phyloP scores from a whole-genome alignment of 202 grass and related monocot species.

The Thinopyrum obtusiflorum region DNA sequence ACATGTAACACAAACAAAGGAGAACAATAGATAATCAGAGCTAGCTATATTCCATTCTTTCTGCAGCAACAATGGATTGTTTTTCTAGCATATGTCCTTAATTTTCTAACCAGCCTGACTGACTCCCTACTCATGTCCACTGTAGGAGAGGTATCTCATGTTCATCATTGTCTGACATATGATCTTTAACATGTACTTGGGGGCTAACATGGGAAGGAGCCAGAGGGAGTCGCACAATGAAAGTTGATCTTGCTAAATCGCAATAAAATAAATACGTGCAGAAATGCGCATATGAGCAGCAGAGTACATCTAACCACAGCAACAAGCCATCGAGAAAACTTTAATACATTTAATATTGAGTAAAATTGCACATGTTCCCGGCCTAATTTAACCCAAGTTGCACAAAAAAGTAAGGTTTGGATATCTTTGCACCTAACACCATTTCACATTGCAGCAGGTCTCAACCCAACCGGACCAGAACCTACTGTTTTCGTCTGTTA shows the following conservation, averaged over 20 bases:
- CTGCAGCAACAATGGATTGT: neutral
- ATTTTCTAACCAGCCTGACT: neutral
- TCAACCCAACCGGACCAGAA: neutral
- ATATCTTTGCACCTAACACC: neutral
- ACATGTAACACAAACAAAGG: neutral
- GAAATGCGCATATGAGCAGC: neutral
- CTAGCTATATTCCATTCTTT: neutral
- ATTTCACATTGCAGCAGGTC: neutral
- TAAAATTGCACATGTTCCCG: neutral
- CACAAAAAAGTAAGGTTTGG: neutral
- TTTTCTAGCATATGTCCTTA: neutral
- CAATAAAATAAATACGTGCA: neutral
- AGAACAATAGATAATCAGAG: neutral
- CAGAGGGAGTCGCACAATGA: neutral
- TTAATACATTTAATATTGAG: neutral
- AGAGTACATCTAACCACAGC: neutral
- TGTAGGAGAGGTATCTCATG: neutral
- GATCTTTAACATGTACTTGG: neutral
- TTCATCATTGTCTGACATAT: neutral
- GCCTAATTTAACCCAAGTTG: neutral
- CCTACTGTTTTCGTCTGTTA: neutral
- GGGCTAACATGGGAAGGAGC: neutral
- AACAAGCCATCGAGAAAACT: neutral
- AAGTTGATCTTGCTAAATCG: neutral
- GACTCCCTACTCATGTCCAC: neutral